Conservation (phyloP, 345 rosid species). For the Boechera divaricarpa region DNA sequence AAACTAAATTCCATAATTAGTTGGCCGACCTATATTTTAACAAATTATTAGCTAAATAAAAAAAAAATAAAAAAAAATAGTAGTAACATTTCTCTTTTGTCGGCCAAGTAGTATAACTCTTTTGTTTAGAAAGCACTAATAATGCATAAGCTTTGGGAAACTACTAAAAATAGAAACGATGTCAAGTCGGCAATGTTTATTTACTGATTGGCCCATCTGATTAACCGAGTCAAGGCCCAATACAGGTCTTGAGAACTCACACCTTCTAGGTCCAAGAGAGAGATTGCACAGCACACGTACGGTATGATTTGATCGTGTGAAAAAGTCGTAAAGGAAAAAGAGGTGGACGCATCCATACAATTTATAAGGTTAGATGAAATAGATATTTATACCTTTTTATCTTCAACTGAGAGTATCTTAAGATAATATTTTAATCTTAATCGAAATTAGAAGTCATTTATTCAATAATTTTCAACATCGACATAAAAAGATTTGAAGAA, state of each 20-base stretch:
- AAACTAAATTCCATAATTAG: background rate
- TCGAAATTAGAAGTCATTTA: no score
- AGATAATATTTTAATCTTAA: no score
- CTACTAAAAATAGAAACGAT: background rate
- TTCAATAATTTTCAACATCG: background rate
- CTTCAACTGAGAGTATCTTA: no score
- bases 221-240: slow-evolving; percentile 26
- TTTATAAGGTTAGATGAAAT: background rate
- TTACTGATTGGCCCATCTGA: slow-evolving; percentile 5
- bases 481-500: no score
- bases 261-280: slow-evolving; percentile 7
- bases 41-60: background rate
- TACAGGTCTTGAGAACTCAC: background rate
- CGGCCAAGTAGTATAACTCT: background rate
- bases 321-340: no score
- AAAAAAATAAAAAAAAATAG: background rate
- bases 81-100: background rate
- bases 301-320: background rate
- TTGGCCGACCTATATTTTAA: background rate
- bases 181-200: background rate
- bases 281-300: background rate
- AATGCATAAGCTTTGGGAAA: background rate
- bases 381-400: no score
- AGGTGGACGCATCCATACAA: background rate
- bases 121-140: background rate